Percentiles rank a stretch among this genome's conserved stretches.
Conservation (phyloP, 768 basidiomycete species). For the Boletus reticuloceps region DNA sequence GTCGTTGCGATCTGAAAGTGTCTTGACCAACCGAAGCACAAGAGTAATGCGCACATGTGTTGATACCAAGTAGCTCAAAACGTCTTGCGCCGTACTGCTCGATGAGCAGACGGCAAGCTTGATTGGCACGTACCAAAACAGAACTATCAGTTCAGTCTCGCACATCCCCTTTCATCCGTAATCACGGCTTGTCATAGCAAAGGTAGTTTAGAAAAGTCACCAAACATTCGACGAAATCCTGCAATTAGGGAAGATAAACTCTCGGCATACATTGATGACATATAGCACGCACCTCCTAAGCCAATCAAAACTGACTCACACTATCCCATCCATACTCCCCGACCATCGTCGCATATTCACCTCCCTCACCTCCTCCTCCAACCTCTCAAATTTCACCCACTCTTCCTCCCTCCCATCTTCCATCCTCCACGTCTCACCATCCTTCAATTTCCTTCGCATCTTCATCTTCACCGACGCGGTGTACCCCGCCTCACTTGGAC, state of each 20-base stretch:
- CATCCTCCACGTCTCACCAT: constrained; percentile 32
- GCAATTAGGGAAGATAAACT: not conserved
- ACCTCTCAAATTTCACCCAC: constrained; percentile 22
- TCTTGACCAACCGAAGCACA: no score
- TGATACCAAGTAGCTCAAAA: no score
- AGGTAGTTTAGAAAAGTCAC: no score
- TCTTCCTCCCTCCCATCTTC: constrained; percentile 33
- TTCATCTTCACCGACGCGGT: constrained; percentile 59
- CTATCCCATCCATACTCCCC: not conserved
- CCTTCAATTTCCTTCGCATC: constrained; percentile 49
- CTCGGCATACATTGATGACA: not conserved
- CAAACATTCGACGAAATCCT: not conserved
- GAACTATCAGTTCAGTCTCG: no score
- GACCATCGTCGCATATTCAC: constrained; percentile 28
- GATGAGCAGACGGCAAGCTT: no score
- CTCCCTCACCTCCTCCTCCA: constrained; percentile 26
- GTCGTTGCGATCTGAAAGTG: no score
- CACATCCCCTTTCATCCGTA: no score
- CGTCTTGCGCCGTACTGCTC: no score
- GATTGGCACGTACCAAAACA: no score
- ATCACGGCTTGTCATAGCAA: no score
- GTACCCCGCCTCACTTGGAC: constrained; percentile 68
- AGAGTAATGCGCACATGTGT: no score
- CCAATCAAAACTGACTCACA: not conserved
- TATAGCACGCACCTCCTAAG: constrained; percentile 3